Base-by-base conservation (phyloP, 1,284 basidiomycete genomes). In the Boletus sp. region DNA sequence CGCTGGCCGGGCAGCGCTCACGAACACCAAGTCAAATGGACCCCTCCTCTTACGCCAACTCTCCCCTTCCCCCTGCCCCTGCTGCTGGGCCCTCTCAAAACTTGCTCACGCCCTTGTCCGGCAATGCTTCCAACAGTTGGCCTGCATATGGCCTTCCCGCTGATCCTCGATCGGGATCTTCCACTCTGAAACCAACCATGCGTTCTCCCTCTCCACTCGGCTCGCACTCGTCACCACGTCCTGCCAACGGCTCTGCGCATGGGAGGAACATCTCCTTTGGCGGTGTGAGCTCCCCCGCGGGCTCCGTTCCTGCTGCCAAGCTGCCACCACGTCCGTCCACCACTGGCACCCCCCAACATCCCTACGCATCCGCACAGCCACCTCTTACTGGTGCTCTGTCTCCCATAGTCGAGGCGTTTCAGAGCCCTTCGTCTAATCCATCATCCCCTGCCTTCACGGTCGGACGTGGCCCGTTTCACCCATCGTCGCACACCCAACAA, bases 391-490 rank as follows among this genome's bases (percentile, higher is more conserved):
- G 62, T 16, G 62, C 69, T 23, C 72, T 89, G 34, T 88, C 87
- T 2, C 87, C 86, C 1, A 87, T 89, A 46, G 73, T 79, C 22
- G 86, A 89, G 61, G 69, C 76, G 2, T 85, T 82, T 62, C 61
- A 69, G 41, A 59, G 62, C 30, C 65, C 62, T 19, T 55, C 69
- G 9, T 60, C 65, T 3, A 69, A 67, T 25, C 69, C 72, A 1
- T 77, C 80, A 3, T 76, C 81, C 0, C 75, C 76, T 10, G 61
- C 74, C 0, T 81, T 78, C 57, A 65, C 76, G 12, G 76, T 81
- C 26, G 77, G 80, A 1, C 73, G 74, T 19, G 79, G 78, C 23
- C 77, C 80, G 0, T 82, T 80, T 57, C 69, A 69, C 20, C 75
- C 75, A 7, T 66, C 76, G 0, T 68, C 72, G 4, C 70, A 76